Conservation (phyloP, 768 basidiomycete genomes). For the Ephemerocybe angulata region DNA sequence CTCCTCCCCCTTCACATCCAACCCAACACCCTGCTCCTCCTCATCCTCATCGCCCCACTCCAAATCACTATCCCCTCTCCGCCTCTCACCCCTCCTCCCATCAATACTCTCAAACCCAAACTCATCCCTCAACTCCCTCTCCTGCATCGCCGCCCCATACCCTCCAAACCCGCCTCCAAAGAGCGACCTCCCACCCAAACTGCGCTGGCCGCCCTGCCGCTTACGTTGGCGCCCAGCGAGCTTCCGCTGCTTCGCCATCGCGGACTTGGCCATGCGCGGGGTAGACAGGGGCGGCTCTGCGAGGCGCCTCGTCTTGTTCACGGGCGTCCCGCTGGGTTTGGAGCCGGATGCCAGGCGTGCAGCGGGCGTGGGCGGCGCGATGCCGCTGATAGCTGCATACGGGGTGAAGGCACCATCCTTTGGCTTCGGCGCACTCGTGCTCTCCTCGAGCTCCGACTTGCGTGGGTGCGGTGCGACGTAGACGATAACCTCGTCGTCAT, state of each 20-base stretch:
- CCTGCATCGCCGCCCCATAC: constrained; percentile 53
- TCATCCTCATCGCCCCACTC: constrained; percentile 57
- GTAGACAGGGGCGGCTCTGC: constrained; percentile 23
- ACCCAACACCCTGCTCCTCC: constrained; percentile 28
- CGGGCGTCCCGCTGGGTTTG: too few relatives aligned
- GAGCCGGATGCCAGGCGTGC: not conserved
- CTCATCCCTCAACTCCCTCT: constrained; percentile 43
- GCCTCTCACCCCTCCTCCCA: constrained; percentile 45
- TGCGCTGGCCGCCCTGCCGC: not conserved
- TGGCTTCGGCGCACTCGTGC: too few relatives aligned
- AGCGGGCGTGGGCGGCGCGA: not conserved
- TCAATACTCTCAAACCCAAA: constrained; percentile 36
- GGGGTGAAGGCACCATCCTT: constrained; percentile 5
- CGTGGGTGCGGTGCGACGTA: constrained; percentile 76
- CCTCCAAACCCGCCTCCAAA: constrained; percentile 35
- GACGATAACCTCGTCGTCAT: constrained; percentile 69
- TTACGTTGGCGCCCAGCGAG: constrained; percentile 5
- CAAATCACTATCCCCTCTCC: constrained; percentile 63
- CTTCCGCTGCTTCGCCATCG: constrained; percentile 24
- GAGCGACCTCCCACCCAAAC: not conserved
- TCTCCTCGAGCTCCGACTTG: constrained; percentile 1
- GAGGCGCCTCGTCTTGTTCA: constrained; percentile 10
- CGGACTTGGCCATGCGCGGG: constrained; percentile 25
- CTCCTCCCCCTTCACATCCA: constrained; percentile 22
- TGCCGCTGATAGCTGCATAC: not conserved